Base-by-base conservation (phyloP, 805 yeast genomes). In the Clavispora fructus region DNA sequence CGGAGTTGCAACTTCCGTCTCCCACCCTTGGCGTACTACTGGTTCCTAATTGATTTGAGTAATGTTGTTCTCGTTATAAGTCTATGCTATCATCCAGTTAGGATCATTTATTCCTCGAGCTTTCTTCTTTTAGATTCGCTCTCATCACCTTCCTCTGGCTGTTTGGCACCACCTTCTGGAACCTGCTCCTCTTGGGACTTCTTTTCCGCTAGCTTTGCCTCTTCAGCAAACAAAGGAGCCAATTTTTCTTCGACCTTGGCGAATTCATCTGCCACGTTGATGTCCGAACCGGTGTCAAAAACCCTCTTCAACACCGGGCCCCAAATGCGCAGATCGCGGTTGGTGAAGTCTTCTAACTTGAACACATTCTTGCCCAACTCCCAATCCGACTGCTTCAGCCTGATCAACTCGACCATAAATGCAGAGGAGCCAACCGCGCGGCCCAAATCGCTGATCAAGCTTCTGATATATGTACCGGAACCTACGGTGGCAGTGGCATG, bases 391-490 rank as follows among this genome's bases (percentile, higher is more conserved):
- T 95, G 99, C 45, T 77, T 73, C 9, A 69, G 61, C 59, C 99
- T 78, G 9, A 80, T 75, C 46, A 94, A 75, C 54, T 81, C 82
- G 8, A 85, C 96, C 96, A 94, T 91, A 59, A 89, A 89, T 0
- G 96, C 88, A 25, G 87, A 79, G 0, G 91, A 80, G 14, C 85
- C 83, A 60, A 91, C 68, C 0, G 92, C 85, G 49, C 85, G 78
- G 1, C 96, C 98, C 39, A 87, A 73, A 59, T 94, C 99, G 65
- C 95, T 88, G 41, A 94, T 75, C 44, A 94, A 68, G 2, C 97
- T 85, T 54, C 99, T 77, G 41, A 94, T 90, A 58, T 94, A 94
- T 0, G 98, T 94, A 1, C 99, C 99, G 0, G 97, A 89, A 1
- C 96, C 85, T 0, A 92, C 99, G 31, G 79, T 76, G 4, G 95